Percentiles rank a stretch among this genome's conserved stretches.
phyloP scores from a whole-genome alignment of 805 yeast genomes.

The Cyberlindnera saturnus region DNA sequence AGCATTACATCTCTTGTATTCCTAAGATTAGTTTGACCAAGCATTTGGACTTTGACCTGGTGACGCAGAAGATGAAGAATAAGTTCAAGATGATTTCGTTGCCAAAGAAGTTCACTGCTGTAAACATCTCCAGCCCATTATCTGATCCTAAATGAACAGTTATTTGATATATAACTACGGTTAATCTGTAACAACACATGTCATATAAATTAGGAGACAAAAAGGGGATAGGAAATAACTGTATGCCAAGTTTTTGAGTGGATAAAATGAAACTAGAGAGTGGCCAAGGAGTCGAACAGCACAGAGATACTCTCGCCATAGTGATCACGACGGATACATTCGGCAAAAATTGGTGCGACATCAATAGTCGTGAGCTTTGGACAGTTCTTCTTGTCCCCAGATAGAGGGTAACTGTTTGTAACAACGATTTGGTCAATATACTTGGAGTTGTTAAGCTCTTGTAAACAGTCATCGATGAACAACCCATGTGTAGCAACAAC shows the following conservation, averaged over 20 bases:
- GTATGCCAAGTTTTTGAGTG: not conserved
- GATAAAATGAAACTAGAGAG: constrained; percentile 16
- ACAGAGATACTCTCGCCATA: constrained; percentile 96
- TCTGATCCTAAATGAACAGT: constrained; percentile 16
- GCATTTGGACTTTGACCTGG: constrained; percentile 88
- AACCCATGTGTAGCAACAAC: constrained; percentile 95
- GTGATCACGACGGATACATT: constrained; percentile 97
- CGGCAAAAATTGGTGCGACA: constrained; percentile 93
- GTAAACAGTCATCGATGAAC: constrained; percentile 82
- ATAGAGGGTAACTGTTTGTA: constrained; percentile 92
- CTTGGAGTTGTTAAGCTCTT: constrained; percentile 66
- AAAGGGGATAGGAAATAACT: not conserved
- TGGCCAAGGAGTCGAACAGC: constrained; percentile 80
- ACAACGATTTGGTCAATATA: constrained; percentile 90
- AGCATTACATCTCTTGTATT: constrained; percentile 94
- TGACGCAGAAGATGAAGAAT: constrained; percentile 70
- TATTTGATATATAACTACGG: not conserved
- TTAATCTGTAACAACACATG: not conserved
- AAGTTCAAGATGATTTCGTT: constrained; percentile 81
- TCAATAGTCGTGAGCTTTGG: constrained; percentile 82
- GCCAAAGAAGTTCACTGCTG: constrained; percentile 90
- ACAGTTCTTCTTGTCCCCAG: constrained; percentile 51
- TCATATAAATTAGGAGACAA: not conserved
- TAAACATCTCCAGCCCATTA: constrained; percentile 69
- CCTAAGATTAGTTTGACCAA: constrained; percentile 86